Evolutionary conservation across 1,284 basidiomycete species (phyloP).

Genomic region (Puccinia horiana): DNA sequence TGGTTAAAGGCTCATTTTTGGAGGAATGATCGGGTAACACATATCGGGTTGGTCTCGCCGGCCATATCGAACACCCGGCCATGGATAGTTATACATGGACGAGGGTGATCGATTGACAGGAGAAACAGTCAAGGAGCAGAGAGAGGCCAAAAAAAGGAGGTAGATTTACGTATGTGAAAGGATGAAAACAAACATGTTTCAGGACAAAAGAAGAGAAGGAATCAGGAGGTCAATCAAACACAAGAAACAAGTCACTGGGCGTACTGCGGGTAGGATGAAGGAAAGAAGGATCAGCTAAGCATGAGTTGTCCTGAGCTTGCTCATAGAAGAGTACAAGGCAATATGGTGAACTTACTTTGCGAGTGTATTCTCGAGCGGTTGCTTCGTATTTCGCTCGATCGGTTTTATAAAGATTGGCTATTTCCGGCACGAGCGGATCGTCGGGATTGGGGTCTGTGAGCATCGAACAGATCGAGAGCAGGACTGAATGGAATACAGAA

Average conservation of each 20-base stretch:
- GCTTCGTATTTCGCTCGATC: slow-evolving; percentile 89
- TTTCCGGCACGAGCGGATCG: slow-evolving; percentile 71
- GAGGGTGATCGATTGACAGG: neutral
- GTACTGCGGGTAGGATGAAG: neutral
- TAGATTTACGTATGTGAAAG: slow-evolving; percentile 13
- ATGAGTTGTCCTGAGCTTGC: too few species aligned
- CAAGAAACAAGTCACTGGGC: neutral
- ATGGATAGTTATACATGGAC: too few species aligned
- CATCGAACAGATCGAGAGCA: slow-evolving; percentile 95
- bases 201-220: neutral
- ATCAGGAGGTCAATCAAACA: neutral
- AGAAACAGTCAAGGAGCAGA: neutral
- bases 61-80: too few species aligned
- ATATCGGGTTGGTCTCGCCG: too few species aligned
- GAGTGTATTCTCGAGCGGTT: slow-evolving; percentile 74
- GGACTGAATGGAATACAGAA: slow-evolving; percentile 63
- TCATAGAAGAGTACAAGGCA: neutral
- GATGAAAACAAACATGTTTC: slow-evolving; percentile 18
- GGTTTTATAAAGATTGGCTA: slow-evolving; percentile 88
- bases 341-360: slow-evolving; percentile 31
- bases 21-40: too few species aligned
- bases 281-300: neutral
- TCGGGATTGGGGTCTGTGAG: slow-evolving; percentile 95
- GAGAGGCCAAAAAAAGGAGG: neutral
- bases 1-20: too few species aligned